These are phyloP conservation scores for Colletotrichum siamense DNA, from an alignment of 2,329 filamentous ascomycete species.

Conservation along the genomic window DNA sequence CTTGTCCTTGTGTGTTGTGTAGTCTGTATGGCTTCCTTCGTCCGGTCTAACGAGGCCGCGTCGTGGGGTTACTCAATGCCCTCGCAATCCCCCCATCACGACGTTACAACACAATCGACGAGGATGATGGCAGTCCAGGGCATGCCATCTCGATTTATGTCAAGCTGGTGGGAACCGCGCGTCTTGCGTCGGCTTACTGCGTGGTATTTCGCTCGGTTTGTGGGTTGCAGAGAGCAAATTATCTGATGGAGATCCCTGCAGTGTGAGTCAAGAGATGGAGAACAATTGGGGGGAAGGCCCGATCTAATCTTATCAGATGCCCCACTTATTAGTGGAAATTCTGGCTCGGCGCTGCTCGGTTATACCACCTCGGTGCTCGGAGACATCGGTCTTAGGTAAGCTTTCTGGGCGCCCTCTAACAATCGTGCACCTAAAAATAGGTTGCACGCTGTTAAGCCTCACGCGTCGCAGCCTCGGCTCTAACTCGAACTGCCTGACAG, in stretches of 20 bases:
- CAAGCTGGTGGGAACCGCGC: neutral
- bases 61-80: neutral
- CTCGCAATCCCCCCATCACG: neutral
- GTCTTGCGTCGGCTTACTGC: conserved; percentile 3
- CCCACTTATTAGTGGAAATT: neutral
- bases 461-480: neutral
- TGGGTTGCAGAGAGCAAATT: conserved; percentile 11
- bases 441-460: neutral
- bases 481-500: conserved; percentile 4
- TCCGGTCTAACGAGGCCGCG: neutral
- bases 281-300: conserved; percentile 5
- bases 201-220: neutral
- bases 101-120: neutral
- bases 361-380: conserved; percentile 11
- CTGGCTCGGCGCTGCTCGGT: conserved; percentile 1
- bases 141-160: neutral
- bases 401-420: neutral
- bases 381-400: conserved; percentile 1
- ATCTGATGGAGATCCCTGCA: conserved; percentile 20
- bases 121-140: neutral
- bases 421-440: rapidly evolving
- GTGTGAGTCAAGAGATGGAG: conserved; percentile 18
- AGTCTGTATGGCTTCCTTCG: neutral
- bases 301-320: conserved; percentile 24
- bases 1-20: neutral